Percentiles rank a stretch among this genome's conserved stretches.
phyloP scores from a whole-genome alignment of 129 eudicot genomes.

The Helianthus tuberosus region DNA sequence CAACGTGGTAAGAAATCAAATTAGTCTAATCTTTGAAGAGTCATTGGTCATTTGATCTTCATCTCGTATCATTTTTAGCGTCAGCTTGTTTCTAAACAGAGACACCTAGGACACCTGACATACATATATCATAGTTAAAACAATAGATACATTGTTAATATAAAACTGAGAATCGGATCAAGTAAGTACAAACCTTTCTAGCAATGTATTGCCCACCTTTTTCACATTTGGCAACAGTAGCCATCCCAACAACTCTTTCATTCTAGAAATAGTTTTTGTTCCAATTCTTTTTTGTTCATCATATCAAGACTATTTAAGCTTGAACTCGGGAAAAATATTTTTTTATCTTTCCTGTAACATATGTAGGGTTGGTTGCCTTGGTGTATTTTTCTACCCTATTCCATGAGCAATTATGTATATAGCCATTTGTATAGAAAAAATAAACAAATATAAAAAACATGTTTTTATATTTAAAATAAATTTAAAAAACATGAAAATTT shows the following conservation, averaged over 20 bases:
- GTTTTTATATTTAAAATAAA: too few species aligned
- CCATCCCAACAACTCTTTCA: constrained; percentile 82
- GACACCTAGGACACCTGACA: constrained; percentile 69
- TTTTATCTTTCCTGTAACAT: too few species aligned
- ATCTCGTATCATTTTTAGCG: constrained; percentile 43
- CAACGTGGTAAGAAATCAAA: constrained; percentile 52
- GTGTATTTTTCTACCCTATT: too few species aligned
- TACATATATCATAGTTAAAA: not conserved
- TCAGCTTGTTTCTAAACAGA: constrained; percentile 51
- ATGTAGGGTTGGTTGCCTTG: too few species aligned
- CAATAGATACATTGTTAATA: not conserved
- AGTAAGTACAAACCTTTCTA: constrained; percentile 53
- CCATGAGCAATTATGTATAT: too few species aligned
- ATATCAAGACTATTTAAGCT: not conserved
- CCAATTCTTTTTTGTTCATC: constrained; percentile 48
- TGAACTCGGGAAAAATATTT: too few species aligned
- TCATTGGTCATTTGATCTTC: constrained; percentile 58
- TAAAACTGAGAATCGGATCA: too few species aligned
- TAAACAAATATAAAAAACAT: too few species aligned
- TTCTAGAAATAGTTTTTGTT: constrained; percentile 55
- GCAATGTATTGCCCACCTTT: constrained; percentile 71
- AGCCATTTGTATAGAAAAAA: too few species aligned
- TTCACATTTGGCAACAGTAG: constrained; percentile 65
- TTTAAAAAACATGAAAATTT: too few species aligned
- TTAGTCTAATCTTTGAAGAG: constrained; percentile 82